These are phyloP conservation scores for Botrytis galanthina DNA, from an alignment of 2,329 filamentous ascomycete genomes.

Conservation along the genomic window DNA sequence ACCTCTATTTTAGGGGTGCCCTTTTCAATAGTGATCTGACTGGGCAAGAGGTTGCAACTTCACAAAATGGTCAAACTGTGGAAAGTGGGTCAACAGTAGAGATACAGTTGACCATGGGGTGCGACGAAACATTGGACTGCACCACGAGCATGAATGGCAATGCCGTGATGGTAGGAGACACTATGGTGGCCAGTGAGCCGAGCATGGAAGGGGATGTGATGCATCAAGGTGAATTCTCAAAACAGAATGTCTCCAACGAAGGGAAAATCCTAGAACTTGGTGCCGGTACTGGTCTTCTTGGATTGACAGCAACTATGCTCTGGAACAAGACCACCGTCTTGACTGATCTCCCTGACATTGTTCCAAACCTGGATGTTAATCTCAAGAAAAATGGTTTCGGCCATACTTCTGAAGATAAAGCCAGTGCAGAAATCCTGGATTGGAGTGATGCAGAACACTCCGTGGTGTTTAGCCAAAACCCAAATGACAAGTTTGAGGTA, in stretches of 20 bases:
- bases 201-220: background rate
- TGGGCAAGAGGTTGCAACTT: background rate
- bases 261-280: slow-evolving; percentile 70
- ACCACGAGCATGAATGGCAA: background rate
- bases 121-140: background rate
- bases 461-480: slow-evolving; percentile 40
- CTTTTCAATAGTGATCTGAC: slow-evolving; percentile 37
- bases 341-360: slow-evolving; percentile 82
- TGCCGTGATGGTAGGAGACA: background rate
- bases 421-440: slow-evolving; percentile 63
- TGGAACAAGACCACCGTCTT: slow-evolving; percentile 67
- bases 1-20: slow-evolving; percentile 32
- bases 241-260: background rate
- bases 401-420: slow-evolving; percentile 51
- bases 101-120: slow-evolving; percentile 2
- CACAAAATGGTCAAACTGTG: background rate
- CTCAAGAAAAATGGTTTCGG: slow-evolving; percentile 60
- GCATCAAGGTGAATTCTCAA: background rate
- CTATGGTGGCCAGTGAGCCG: background rate
- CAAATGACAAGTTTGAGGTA: slow-evolving; percentile 45
- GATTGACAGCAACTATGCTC: slow-evolving; percentile 75
- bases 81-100: background rate
- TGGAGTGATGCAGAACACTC: slow-evolving; percentile 44
- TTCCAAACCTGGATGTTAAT: slow-evolving; percentile 77
- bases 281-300: slow-evolving; percentile 87